Percentiles rank a stretch among this genome's conserved stretches.
Conservation (phyloP, 2,329 filamentous ascomycete genomes). For the Lasiodiplodia sp. region DNA sequence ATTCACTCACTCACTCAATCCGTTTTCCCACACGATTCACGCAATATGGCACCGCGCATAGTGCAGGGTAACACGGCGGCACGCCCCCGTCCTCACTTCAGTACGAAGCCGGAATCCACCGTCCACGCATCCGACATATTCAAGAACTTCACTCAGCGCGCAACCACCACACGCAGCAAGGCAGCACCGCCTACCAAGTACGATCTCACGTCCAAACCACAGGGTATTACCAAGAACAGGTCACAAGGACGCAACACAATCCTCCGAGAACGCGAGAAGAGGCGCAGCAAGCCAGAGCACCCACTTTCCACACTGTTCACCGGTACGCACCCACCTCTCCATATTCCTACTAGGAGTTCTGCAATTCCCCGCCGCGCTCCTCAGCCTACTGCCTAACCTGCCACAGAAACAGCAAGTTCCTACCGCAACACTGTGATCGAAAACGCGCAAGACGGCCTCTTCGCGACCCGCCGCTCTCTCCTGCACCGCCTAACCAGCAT, state of each 20-base stretch:
- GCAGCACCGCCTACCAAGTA: constrained; percentile 11
- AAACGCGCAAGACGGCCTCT: constrained; percentile 34
- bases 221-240: background rate
- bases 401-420: constrained; percentile 38
- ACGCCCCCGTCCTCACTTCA: background rate
- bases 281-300: constrained; percentile 34
- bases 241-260: background rate
- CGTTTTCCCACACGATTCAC: background rate
- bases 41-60: background rate
- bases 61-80: background rate
- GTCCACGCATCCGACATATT: constrained; percentile 14
- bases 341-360: background rate
- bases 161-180: background rate
- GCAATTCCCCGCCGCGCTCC: background rate
- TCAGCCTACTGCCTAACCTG: background rate
- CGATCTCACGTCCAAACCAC: constrained; percentile 21
- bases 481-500: constrained; percentile 24
- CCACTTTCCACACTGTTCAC: constrained; percentile 41
- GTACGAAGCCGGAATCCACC: background rate
- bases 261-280: constrained; percentile 31
- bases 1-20: background rate
- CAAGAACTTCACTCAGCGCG: background rate
- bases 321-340: constrained; percentile 33
- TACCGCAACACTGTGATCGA: constrained; percentile 41
- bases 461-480: constrained; percentile 34